A percentile compares a stretch with the other conserved stretches of the same genome.
phyloP scores from a whole-genome alignment of 139 green algal genomes.

The Micractinium sp. region DNA sequence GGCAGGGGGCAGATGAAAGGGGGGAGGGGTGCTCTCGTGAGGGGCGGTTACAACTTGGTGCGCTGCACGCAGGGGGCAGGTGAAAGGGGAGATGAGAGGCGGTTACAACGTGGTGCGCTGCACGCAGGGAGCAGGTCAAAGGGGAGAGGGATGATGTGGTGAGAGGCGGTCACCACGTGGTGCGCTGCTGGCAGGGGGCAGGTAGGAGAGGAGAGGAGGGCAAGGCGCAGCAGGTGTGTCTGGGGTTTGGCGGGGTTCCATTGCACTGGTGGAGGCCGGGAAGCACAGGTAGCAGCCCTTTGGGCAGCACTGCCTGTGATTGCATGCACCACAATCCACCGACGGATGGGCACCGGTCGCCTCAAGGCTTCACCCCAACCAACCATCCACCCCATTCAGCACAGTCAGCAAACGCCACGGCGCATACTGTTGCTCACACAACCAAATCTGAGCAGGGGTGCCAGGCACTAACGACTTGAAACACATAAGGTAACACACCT shows the following conservation, averaged over 20 bases:
- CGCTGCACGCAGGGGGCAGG: background rate
- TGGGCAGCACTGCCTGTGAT: no score
- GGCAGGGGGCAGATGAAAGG: background rate
- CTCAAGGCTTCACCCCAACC: no score
- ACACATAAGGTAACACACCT: background rate
- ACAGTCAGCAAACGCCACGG: background rate
- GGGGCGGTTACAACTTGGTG: background rate
- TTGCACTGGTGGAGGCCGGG: no score
- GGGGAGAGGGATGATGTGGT: constrained; percentile 48
- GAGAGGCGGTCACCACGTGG: constrained; percentile 70
- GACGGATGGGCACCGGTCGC: no score
- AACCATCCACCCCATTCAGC: no score
- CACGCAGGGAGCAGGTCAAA: background rate
- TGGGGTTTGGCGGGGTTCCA: no score
- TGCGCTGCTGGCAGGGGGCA: constrained; percentile 34
- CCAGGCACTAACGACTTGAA: background rate
- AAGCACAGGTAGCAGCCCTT: no score
- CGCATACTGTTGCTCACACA: background rate
- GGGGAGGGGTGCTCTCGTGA: background rate
- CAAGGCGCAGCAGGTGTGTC: background rate
- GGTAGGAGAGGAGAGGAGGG: background rate
- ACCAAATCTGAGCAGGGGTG: background rate
- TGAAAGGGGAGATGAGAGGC: no score
- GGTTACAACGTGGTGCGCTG: constrained; percentile 71
- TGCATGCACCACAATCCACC: no score